Percentiles rank a stretch among this genome's conserved stretches.
Evolutionary conservation across 1,139 yeast genomes (phyloP).

Genomic region (Arxiozyma slooffiae): DNA sequence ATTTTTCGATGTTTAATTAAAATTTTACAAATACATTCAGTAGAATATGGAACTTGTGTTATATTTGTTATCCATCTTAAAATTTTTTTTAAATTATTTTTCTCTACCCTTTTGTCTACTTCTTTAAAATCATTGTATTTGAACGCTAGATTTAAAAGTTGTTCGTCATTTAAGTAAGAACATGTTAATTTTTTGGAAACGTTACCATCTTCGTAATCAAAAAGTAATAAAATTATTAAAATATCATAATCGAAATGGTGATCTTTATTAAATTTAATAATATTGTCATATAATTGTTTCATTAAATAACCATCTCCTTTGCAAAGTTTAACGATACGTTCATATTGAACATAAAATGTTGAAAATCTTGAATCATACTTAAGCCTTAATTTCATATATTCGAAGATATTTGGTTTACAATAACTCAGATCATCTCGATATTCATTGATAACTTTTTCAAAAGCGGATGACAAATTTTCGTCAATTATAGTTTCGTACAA

Average conservation of each 20-base stretch:
- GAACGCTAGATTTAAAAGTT: constrained; percentile 7
- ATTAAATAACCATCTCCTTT: constrained; percentile 5
- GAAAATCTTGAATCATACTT: constrained; percentile 9
- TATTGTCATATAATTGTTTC: constrained; percentile 4
- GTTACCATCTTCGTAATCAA: not conserved
- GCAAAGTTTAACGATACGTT: constrained; percentile 10
- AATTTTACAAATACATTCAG: constrained; percentile 12
- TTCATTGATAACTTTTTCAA: constrained; percentile 11
- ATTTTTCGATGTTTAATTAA: constrained; percentile 15
- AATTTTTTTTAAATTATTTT: constrained; percentile 13
- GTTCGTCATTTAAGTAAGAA: constrained; percentile 3
- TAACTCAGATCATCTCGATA: constrained; percentile 23
- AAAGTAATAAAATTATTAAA: constrained; percentile 13
- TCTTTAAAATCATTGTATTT: constrained; percentile 22
- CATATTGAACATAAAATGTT: constrained; percentile 7
- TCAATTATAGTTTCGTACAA: constrained; percentile 15
- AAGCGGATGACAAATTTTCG: constrained; percentile 11
- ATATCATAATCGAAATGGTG: constrained; percentile 14
- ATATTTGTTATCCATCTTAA: constrained; percentile 15
- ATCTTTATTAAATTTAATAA: constrained; percentile 9
- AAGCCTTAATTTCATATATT: constrained; percentile 16
- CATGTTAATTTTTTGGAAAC: not conserved
- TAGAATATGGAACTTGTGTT: constrained; percentile 7
- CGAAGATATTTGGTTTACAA: constrained; percentile 16
- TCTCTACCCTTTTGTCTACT: constrained; percentile 14